Evolutionary conservation across 306 rosid genomes (phyloP), one percentile per base, ranked within the genome.

Genomic region (Medicago lupulina): DNA sequence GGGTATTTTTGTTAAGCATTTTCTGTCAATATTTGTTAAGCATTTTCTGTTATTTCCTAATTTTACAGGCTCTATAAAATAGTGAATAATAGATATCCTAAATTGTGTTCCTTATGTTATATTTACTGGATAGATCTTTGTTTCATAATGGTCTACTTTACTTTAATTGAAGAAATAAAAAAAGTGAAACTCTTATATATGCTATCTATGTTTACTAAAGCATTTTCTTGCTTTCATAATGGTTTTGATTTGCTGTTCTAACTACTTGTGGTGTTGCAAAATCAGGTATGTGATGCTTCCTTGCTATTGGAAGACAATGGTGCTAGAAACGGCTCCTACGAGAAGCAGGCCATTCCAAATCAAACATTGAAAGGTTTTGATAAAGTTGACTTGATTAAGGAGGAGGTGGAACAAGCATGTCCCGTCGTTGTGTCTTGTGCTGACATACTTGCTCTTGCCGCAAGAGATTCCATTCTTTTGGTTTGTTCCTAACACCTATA

Each of bases 271-370:
- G 4, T 71, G 7, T 73, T 65, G 25, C 36, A 64, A 66, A 70
- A 43, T 74, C 71, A 87, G 90, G 90, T 85, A 0, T 87, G 86
- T 74, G 90, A 87, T 76, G 90, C 90, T 58, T 87, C 90, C 14
- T 43, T 84, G 75, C 77, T 87, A 58, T 76, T 84, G 85, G 95
- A 94, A 74, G 88, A 83, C 69, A 18, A 77, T 53, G 85, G 84
- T 44, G 72, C 79, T 25, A 31, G 15, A 43, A 89, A 78, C 81
- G 63, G 46, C 38, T 76, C 96, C 1, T 61, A 71, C 63, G 98
- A 93, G 86, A 93, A 78, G 87, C 86, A 85, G 65, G 98, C 98
- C 13, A 43, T 83, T 15, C 98, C 98, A 3, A 93, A 93, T 73
- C 85, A 82, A 71, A 79, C 78, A 19, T 70, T 87, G 81, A 82